A percentile compares a stretch with the other conserved stretches of the same genome.
Conservation (phyloP, 2,329 filamentous ascomycete species). For the Colletotrichum magnum region DNA sequence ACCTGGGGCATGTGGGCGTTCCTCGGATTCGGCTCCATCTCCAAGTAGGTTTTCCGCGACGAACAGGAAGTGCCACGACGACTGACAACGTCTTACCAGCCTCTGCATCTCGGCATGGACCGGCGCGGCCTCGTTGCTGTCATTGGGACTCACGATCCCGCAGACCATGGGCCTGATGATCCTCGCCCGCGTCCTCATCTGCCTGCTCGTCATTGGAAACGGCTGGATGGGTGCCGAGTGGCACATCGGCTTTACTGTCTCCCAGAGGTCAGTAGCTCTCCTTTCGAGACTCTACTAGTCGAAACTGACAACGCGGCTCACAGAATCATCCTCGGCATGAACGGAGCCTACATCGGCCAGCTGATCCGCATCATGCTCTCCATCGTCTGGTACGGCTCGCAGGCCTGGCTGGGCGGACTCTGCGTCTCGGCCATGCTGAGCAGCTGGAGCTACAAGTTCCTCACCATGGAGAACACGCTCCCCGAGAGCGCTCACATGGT, state of each 20-base stretch:
- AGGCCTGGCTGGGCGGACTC: constrained; percentile 47
- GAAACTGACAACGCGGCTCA: not conserved
- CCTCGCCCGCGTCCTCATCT: constrained; percentile 40
- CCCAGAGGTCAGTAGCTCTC: constrained; percentile 57
- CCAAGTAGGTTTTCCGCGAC: constrained; percentile 31
- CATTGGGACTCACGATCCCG: constrained; percentile 42
- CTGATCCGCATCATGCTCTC: constrained; percentile 56
- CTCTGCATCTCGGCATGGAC: constrained; percentile 43
- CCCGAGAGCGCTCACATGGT: constrained; percentile 54
- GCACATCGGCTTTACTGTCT: constrained; percentile 54
- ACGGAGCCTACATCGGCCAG: constrained; percentile 55
- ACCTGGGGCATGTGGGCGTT: constrained; percentile 56
- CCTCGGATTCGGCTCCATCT: constrained; percentile 42
- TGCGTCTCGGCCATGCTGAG: constrained; percentile 55
- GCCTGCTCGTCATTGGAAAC: constrained; percentile 44
- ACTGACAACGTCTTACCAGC: not conserved
- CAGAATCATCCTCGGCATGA: constrained; percentile 50
- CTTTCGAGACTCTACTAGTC: too few species aligned
- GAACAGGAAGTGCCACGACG: not conserved
- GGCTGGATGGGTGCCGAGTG: constrained; percentile 45
- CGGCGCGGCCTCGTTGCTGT: constrained; percentile 37
- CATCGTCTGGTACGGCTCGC: constrained; percentile 56
- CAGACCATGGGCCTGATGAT: constrained; percentile 43
- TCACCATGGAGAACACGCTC: constrained; percentile 60
- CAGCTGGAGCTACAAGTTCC: constrained; percentile 61